Conservation (phyloP, 2,329 filamentous ascomycete species). For the Aspergillus niger region DNA sequence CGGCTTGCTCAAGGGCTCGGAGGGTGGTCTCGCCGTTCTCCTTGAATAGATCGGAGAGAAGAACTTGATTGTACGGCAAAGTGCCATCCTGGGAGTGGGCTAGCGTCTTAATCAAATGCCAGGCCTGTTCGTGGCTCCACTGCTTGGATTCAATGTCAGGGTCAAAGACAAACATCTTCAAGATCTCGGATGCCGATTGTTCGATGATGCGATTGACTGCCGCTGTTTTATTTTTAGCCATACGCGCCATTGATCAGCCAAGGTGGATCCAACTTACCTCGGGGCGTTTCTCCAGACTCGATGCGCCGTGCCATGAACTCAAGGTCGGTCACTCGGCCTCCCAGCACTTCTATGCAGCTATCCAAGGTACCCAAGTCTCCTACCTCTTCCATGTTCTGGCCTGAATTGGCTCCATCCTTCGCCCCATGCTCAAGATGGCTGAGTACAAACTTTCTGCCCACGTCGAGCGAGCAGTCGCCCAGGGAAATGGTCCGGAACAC, state of each 20-base stretch:
- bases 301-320: constrained; percentile 91
- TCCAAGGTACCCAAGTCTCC: constrained; percentile 72
- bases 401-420: constrained; percentile 39
- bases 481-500: constrained; percentile 85
- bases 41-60: constrained; percentile 75
- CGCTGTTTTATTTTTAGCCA: constrained; percentile 44
- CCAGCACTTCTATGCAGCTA: constrained; percentile 75
- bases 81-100: constrained; percentile 60
- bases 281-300: constrained; percentile 80
- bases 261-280: constrained; percentile 41
- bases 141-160: constrained; percentile 59
- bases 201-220: constrained; percentile 88
- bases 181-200: constrained; percentile 83
- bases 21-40: constrained; percentile 73
- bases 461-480: constrained; percentile 80
- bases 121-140: constrained; percentile 86
- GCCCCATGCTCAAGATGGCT: constrained; percentile 65
- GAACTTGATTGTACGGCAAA: constrained; percentile 81
- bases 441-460: constrained; percentile 88
- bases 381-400: constrained; percentile 52
- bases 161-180: constrained; percentile 84
- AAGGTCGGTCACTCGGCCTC: constrained; percentile 91
- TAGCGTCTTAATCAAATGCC: constrained; percentile 81
- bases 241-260: background rate
- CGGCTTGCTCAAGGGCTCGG: constrained; percentile 77